Base-by-base conservation (phyloP, 176 grass and related monocot genomes). In the Pontederia crassipes region DNA sequence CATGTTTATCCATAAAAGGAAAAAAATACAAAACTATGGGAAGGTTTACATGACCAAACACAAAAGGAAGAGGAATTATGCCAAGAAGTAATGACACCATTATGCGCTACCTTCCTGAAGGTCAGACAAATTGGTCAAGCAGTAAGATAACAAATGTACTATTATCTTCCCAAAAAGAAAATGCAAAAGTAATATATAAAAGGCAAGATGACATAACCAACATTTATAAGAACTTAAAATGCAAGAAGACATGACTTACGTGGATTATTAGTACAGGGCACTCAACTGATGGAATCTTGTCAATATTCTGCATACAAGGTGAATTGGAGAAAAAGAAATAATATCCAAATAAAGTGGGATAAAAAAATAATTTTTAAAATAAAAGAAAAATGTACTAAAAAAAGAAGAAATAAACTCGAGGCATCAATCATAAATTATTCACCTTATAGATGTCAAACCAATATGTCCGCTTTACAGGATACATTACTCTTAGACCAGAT, bases 361-460 rank as follows among this genome's bases (percentile, higher is more conserved):
- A 50, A 12, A 65, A 65, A 62, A 24, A 63, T 24, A 24, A 24
- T 24, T 24, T 24, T 63, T 13, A 57, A 70, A 62, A 79, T 57
- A 66, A 46, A 58, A 4, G 45, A 49, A 64, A 45, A 74, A 62
- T 28, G 11, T 28, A 77, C 52, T 3, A 46, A 45, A 57, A 11
- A 18, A 50, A 11, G 13, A 49, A 40, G 32, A 40, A 40, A 40
- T 40, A 40, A 40, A 40, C 32, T 40, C 4, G 2, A 40, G 6
- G 12, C 83, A 18, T 48, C 51, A 50, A 24, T 46, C 63, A 62
- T 61, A 17, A 11, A 68, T n/a, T 66, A 60, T 69, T 78, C 72
- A 95, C 90, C 90, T 95, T 95, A 62, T 95, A 95, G 64, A 95
- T 95, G 74, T 95, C 90, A 57, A 95, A 95, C 90, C 90, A 95